Evolutionary conservation across 176 grass and related monocot species (phyloP).

Genomic region (Oryza punctata): DNA sequence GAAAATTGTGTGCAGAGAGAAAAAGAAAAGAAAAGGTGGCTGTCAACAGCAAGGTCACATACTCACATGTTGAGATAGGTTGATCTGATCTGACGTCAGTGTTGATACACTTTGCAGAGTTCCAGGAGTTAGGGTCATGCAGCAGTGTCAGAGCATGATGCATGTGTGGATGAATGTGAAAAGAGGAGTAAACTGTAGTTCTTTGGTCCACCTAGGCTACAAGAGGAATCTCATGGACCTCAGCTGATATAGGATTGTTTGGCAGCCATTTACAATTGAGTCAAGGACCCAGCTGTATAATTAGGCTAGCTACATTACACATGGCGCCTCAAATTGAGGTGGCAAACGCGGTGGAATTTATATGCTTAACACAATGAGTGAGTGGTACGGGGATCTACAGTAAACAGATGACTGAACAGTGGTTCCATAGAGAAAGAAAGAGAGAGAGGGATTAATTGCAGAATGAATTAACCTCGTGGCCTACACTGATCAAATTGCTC

Average conservation of each 20-base stretch:
- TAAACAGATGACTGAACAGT: neutral
- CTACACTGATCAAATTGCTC: neutral
- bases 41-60: neutral
- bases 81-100: neutral
- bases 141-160: neutral
- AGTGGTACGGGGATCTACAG: neutral
- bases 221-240: conserved; percentile 3
- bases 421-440: neutral
- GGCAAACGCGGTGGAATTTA: neutral
- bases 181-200: neutral
- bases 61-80: neutral
- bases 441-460: neutral
- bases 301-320: neutral
- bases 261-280: neutral
- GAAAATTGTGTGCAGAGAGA: neutral
- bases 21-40: neutral
- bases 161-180: neutral
- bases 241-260: neutral
- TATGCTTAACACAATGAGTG: neutral
- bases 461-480: neutral
- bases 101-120: neutral
- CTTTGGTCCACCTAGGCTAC: conserved; percentile 1
- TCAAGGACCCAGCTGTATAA: neutral
- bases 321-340: neutral
- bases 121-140: neutral